Conservation (phyloP, 2,329 filamentous ascomycete genomes). For the Penicillium sp. region DNA sequence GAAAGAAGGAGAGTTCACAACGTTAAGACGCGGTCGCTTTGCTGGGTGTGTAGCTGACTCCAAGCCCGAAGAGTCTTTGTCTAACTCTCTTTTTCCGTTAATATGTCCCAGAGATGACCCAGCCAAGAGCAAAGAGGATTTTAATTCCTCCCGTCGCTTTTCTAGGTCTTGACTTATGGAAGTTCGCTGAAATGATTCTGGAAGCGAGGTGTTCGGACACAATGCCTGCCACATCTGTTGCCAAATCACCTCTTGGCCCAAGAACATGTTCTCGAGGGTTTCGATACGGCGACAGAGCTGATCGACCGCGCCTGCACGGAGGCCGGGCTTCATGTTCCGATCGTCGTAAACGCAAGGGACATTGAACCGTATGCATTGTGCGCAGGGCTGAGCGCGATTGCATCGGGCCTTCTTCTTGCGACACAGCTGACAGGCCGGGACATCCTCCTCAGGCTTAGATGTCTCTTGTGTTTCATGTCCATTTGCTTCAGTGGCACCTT, state of each 20-base stretch:
- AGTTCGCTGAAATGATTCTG: not conserved
- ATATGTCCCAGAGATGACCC: too few relatives aligned
- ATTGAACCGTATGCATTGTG: conserved; percentile 40
- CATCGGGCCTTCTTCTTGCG: conserved; percentile 50
- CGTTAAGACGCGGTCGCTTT: too few relatives aligned
- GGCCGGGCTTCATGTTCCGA: conserved; percentile 29
- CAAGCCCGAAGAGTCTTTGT: too few relatives aligned
- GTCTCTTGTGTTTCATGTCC: too few relatives aligned
- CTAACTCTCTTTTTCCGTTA: too few relatives aligned
- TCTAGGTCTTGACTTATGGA: too few relatives aligned
- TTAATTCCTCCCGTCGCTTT: too few relatives aligned
- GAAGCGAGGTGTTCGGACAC: not conserved
- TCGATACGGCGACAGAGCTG: conserved; percentile 32
- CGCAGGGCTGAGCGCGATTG: conserved; percentile 46
- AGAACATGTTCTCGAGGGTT: conserved; percentile 24
- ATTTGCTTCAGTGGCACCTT: too few relatives aligned
- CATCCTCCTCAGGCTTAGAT: too few relatives aligned
- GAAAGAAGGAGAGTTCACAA: too few relatives aligned
- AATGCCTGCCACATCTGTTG: conserved; percentile 18
- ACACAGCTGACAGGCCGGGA: conserved; percentile 41
- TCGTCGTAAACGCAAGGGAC: conserved; percentile 37
- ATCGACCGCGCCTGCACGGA: conserved; percentile 36
- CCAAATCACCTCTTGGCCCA: conserved; percentile 22
- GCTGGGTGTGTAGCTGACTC: too few relatives aligned
- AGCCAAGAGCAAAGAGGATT: too few relatives aligned